A percentile compares a stretch with the other conserved stretches of the same genome.
Conservation (phyloP, 1,284 basidiomycete species). For the Boletellus sp. region DNA sequence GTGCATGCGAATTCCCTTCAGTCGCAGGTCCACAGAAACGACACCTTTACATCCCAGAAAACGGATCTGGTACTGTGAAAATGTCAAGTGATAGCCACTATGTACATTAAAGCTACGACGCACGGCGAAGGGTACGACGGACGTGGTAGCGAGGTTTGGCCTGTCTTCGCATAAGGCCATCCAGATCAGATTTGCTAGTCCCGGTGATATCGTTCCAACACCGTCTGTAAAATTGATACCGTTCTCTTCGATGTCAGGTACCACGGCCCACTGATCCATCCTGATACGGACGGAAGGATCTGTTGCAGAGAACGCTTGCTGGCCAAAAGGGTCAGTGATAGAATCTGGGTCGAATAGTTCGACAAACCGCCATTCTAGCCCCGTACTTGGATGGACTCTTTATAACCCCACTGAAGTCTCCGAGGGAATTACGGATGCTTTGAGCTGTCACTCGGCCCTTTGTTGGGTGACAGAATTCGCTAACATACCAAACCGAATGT, state of each 20-base stretch:
- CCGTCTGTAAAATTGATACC: slow-evolving; percentile 67
- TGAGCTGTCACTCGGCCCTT: slow-evolving; percentile 47
- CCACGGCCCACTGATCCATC: slow-evolving; percentile 55
- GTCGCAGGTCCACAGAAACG: slow-evolving; percentile 56
- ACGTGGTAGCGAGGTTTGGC: slow-evolving; percentile 31
- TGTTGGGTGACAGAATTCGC: slow-evolving; percentile 49
- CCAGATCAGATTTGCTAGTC: slow-evolving; percentile 59
- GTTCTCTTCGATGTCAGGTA: slow-evolving; percentile 48
- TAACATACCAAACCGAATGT: slow-evolving; percentile 77
- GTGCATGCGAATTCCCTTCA: slow-evolving; percentile 53
- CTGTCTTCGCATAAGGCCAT: slow-evolving; percentile 45
- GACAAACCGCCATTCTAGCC: slow-evolving; percentile 60
- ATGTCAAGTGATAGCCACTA: background rate
- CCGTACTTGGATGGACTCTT: slow-evolving; percentile 71
- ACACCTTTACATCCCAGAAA: slow-evolving; percentile 78
- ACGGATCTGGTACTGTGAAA: slow-evolving; percentile 64
- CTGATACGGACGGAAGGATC: slow-evolving; percentile 61
- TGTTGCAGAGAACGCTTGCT: slow-evolving; percentile 79
- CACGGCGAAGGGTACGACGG: slow-evolving; percentile 57
- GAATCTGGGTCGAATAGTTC: background rate
- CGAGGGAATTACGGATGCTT: slow-evolving; percentile 56
- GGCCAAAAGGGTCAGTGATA: slow-evolving; percentile 9
- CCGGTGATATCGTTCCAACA: slow-evolving; percentile 66
- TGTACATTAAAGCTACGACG: slow-evolving; percentile 22
- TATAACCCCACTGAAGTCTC: slow-evolving; percentile 59